phyloP scores from a whole-genome alignment of 2,329 filamentous ascomycete species.

The Fusarium heterosporum region DNA sequence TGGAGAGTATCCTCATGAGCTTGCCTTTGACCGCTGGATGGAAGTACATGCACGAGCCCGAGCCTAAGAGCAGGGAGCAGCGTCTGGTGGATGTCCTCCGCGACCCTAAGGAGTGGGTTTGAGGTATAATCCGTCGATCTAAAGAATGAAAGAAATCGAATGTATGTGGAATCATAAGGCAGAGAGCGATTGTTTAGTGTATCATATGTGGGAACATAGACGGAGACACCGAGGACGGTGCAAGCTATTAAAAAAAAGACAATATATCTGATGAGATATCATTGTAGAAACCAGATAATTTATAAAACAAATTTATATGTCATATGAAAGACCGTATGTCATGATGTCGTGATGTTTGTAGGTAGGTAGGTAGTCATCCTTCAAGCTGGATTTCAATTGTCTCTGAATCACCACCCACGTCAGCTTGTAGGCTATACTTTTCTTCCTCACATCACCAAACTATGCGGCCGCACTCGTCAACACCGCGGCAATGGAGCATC shows the following conservation, averaged over 20 bases:
- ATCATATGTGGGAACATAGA: conserved; percentile 43
- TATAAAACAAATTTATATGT: background rate
- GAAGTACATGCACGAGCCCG: conserved; percentile 94
- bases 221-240: conserved; percentile 31
- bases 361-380: background rate
- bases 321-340: background rate
- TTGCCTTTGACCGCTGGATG: conserved; percentile 91
- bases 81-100: conserved; percentile 79
- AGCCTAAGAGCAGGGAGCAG: conserved; percentile 80
- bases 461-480: conserved; percentile 7
- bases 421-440: conserved; percentile 13
- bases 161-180: conserved; percentile 15
- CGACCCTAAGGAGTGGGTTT: conserved; percentile 76
- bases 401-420: conserved; percentile 1
- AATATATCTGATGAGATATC: background rate
- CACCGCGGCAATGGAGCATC: conserved; percentile 40
- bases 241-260: conserved; percentile 22
- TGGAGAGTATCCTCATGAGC: conserved; percentile 98
- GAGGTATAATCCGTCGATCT: conserved; percentile 27
- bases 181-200: conserved; percentile 39
- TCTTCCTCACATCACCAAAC: conserved; percentile 9
- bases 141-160: conserved; percentile 7
- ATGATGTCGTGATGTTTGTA: no score
- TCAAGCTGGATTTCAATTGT: background rate
- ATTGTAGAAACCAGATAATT: conserved; percentile 21